Base-by-base conservation (phyloP, 768 basidiomycete genomes). In the Erythrobasidium yunnanense region DNA sequence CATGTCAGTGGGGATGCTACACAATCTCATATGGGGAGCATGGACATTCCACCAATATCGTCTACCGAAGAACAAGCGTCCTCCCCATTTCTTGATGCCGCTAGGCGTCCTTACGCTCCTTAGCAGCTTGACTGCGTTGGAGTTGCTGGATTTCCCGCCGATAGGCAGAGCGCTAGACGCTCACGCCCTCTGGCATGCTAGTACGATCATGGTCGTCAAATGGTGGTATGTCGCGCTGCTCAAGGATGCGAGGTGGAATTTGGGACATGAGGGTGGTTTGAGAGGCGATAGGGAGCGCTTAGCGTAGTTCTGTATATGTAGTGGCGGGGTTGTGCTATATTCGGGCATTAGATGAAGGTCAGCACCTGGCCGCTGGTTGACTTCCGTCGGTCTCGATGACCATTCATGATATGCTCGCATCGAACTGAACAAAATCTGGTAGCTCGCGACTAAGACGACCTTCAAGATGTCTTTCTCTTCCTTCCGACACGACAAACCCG, bases 181-280 rank as follows among this genome's bases (percentile, higher is more conserved):
- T 0, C 95, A 96, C 75, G 81, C 90, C 1, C 77, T 97, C 17
- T 97, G 93, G 95, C 93, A 99, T 75, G 78, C 87, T 6, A 81
- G 83, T 2, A 99, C 93, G 0, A 85, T 82, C 0, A 85, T 86
- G 0, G 82, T 97, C 32, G 83, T 84, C 2, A 73, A 81, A 51
- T 79, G 82, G 50, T 96, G 93, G 91, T 97, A 93, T 72, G 78
- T 81, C n/a, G 92, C 93, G 71, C 75, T 92, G 30, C 73, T 87
- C 5, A 75, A 83, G 70, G 91, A 93, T 74, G 80, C 88, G 33
- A 34, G 67, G 30, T 72, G 71, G 70, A 38, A 71, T n/a, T 66
- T 62, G 20, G 68, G 66, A 7, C 55, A 66, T 27, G 66, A 49
- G 57, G 55, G n/a, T 2, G 55, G n/a, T 6, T 15, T n/a, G 20